A percentile compares a stretch with the other conserved stretches of the same genome.
Conservation (phyloP, 2,329 filamentous ascomycete species). For the Aspergillus quadricinctus region DNA sequence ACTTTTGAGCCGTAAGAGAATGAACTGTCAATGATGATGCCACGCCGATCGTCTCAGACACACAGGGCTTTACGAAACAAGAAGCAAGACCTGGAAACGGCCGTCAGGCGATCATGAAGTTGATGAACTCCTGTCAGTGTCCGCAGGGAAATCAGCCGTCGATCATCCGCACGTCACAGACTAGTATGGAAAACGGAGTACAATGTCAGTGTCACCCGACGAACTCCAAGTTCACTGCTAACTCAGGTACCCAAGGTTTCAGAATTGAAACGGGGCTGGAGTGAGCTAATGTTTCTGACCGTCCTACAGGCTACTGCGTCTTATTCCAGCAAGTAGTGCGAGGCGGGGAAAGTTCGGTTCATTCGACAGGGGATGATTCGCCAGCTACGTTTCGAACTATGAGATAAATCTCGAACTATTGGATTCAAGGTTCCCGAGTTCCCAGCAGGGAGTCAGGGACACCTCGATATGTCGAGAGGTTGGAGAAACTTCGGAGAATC, state of each 20-base stretch:
- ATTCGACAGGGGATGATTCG: not conserved
- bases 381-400: conserved; percentile 8
- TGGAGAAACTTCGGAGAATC: conserved; percentile 17
- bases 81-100: not conserved
- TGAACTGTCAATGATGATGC: not conserved
- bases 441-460: not conserved
- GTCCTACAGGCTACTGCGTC: not conserved
- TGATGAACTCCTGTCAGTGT: not conserved
- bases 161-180: conserved; percentile 7
- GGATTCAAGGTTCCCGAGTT: conserved; percentile 1
- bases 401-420: conserved; percentile 16
- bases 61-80: not conserved
- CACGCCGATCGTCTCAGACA: not conserved
- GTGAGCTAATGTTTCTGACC: not conserved
- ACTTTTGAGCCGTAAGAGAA: not conserved
- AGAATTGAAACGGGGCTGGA: not conserved
- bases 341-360: conserved; percentile 1
- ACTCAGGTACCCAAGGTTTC: not conserved
- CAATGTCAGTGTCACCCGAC: not conserved
- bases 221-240: not conserved
- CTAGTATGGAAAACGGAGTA: not conserved
- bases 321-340: conserved; percentile 8
- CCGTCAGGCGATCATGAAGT: not conserved
- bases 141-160: conserved; percentile 4
- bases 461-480: not conserved